Percentiles rank a stretch among this genome's conserved stretches.
phyloP scores from a whole-genome alignment of 495 filamentous ascomycete genomes.

The Podospora fimiseda region DNA sequence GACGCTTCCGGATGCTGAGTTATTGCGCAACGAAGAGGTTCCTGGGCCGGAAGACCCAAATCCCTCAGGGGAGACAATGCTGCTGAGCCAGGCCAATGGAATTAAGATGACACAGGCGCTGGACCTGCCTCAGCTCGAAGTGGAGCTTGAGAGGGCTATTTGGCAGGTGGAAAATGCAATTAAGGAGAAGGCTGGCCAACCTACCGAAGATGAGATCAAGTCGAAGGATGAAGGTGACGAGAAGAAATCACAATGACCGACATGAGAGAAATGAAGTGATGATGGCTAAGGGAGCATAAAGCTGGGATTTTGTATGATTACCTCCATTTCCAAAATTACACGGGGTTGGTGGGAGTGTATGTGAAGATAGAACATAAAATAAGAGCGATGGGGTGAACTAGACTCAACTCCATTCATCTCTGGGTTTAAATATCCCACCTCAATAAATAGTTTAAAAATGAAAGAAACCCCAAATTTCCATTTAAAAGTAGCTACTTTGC shows the following conservation, averaged over 20 bases:
- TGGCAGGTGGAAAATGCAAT: slow-evolving; percentile 74
- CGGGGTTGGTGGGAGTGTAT: background rate
- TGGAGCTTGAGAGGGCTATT: slow-evolving; percentile 86
- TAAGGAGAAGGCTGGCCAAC: slow-evolving; percentile 41
- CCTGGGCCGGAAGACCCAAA: slow-evolving; percentile 20
- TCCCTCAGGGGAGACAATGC: slow-evolving; percentile 47
- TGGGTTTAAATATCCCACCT: too few species aligned
- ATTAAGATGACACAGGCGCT: slow-evolving; percentile 61
- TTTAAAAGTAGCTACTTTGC: too few species aligned
- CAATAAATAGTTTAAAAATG: too few species aligned
- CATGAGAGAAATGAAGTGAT: background rate
- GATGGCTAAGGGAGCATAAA: slow-evolving; percentile 12
- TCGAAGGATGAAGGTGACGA: slow-evolving; percentile 12
- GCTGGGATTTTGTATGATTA: slow-evolving; percentile 1
- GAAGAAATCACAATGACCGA: slow-evolving; percentile 19
- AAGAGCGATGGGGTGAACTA: too few species aligned
- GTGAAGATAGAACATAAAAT: slow-evolving; percentile 4
- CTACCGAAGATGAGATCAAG: slow-evolving; percentile 12
- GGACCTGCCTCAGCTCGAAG: slow-evolving; percentile 72
- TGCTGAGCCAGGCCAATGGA: slow-evolving; percentile 55
- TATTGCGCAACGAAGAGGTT: slow-evolving; percentile 10
- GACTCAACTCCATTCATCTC: too few species aligned
- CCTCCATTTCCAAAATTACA: background rate
- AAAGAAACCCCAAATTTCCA: too few species aligned
- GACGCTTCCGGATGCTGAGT: slow-evolving; percentile 8